A percentile compares a stretch with the other conserved stretches of the same genome.
Evolutionary conservation across 306 rosid genomes (phyloP).

Genomic region (Cucumis cinereus): DNA sequence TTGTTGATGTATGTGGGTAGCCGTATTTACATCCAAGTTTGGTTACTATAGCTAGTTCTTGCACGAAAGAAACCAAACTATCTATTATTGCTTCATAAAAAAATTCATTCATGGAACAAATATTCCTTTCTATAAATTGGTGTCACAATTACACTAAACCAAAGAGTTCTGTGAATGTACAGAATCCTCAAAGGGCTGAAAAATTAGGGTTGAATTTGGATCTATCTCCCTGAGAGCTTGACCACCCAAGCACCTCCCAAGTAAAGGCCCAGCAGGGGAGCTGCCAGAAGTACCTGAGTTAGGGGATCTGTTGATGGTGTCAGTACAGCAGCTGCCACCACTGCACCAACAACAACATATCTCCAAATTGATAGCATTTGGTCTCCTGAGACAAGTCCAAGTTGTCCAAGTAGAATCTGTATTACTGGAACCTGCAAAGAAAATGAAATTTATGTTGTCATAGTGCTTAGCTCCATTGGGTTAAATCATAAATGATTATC

Average conservation of each 20-base stretch:
- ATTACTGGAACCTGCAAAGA: constrained; percentile 69
- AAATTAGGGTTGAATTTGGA: neutral
- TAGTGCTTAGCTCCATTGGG: neutral
- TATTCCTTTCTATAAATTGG: neutral
- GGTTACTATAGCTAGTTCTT: neutral
- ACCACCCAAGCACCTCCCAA: constrained; percentile 92
- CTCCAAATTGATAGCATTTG: constrained; percentile 97
- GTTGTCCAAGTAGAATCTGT: constrained; percentile 73
- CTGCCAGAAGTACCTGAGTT: constrained; percentile 80
- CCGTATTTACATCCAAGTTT: neutral
- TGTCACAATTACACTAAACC: neutral
- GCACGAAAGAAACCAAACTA: neutral
- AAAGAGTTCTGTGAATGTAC: constrained; percentile 23
- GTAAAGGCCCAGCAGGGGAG: constrained; percentile 73
- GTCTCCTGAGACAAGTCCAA: constrained; percentile 77
- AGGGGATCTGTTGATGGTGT: constrained; percentile 90
- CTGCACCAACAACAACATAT: constrained; percentile 91
- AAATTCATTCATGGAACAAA: neutral
- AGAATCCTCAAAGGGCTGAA: neutral
- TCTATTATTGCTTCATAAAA: neutral
- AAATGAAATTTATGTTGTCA: neutral
- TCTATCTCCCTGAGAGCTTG: constrained; percentile 65
- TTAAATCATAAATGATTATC: neutral
- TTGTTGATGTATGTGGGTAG: neutral
- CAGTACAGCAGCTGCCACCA: constrained; percentile 74